Base-by-base conservation (phyloP, 495 filamentous ascomycete species). In the Trichoderma orchidacearum region DNA sequence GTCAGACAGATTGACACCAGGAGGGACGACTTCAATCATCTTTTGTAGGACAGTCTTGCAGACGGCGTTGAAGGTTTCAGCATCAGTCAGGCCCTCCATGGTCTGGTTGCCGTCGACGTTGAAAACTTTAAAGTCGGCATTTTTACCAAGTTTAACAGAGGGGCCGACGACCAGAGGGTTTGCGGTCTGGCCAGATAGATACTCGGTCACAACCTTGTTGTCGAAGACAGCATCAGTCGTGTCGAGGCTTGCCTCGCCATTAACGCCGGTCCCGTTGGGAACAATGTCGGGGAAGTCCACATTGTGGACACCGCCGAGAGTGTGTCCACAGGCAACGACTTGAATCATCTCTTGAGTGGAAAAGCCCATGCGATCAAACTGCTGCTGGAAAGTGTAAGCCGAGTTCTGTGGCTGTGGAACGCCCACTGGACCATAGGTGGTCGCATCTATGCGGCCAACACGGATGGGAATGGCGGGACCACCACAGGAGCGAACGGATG, bases 21-120 rank as follows among this genome's bases (percentile, higher is more conserved):
- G 58, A 3, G 82, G 81, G 0, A 84, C 79, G 2, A 71, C 69
- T n/a, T 85, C 80, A 51, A 85, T 80, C 79, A 85, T 75, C 58
- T 75, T 76, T 58, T 79, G 75, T 15, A 84, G 70, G 45, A 82
- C 69, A 4, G 62, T 66, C 57, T 68, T 63, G 63, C 82, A 85
- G 30, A 72, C 66, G 32, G 55, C 63, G 18, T 64, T 66, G 62
- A 73, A 84, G 54, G 64, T 70, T 41, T 59, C 57, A 0, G 72
- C 64, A 21, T 71, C 63, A 0, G 71, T 58, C 73, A 85, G 62
- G 3, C 70, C 64, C 0, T 62, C 64, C 56, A 85, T 70, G 9
- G 82, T 84, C 3, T 60, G 72, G 62, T 84, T 84, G 0, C 62
- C 62, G 63, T 85, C 82, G 17, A 70, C 70, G 55, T 65, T 77